Percentiles rank a stretch among this genome's conserved stretches.
Evolutionary conservation across 208 protist species (phyloP).

Genomic region (Balamuthia mandrillaris): DNA sequence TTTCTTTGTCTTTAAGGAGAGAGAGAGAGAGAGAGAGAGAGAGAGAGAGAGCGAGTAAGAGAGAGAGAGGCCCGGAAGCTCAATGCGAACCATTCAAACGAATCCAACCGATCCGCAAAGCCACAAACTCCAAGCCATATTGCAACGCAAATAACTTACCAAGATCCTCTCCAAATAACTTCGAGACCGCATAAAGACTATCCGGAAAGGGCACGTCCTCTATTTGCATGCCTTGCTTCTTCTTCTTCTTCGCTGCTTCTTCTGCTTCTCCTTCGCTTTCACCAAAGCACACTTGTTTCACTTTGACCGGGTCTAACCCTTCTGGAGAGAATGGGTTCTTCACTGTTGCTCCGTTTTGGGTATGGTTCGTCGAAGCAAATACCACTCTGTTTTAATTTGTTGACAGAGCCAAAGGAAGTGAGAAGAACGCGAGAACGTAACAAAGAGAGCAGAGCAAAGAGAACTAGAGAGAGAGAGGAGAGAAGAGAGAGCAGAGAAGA

Average conservation of each 20-base stretch:
- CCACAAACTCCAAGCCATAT: background rate
- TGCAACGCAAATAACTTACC: background rate
- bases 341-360: background rate
- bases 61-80: no score
- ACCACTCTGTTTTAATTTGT: no score
- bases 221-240: background rate
- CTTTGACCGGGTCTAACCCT: background rate
- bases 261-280: background rate
- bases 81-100: background rate
- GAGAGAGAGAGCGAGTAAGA: no score
- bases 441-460: no score
- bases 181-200: background rate
- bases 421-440: no score
- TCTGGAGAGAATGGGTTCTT: no score
- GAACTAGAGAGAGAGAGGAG: no score
- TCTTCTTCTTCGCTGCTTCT: background rate
- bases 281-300: background rate
- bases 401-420: no score
- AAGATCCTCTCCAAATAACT: background rate
- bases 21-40: background rate
- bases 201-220: background rate
- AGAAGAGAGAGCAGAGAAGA: no score
- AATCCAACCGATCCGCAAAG: background rate
- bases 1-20: background rate
- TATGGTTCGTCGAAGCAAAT: conserved; percentile 4